Evolutionary conservation across 2,329 filamentous ascomycete species (phyloP), one percentile per base, ranked within the genome.

Genomic region (Huntiella decipiens): DNA sequence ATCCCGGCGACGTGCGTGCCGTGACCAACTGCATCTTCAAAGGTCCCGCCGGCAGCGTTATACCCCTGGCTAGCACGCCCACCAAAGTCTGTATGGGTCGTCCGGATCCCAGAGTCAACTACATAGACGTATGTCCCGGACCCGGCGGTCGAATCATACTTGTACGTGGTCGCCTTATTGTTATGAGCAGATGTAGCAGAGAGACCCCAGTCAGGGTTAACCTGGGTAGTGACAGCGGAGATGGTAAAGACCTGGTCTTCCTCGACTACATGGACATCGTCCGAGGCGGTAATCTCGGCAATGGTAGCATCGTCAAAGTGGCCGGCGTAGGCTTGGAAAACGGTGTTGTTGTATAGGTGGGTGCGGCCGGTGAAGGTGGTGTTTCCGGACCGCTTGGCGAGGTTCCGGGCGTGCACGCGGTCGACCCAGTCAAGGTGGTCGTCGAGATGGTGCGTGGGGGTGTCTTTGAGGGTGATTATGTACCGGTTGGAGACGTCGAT

Each of bases 391-490:
- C 40, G 55, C 53, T 60, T 52, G 34, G 56, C 47, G 8, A 62
- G 51, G 40, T 56, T 58, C 31, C 56, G 56, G 8, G 51, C 45
- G 44, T 63, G 58, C 2, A 63, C 48, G 3, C 53, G 50, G 3
- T 49, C 50, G 37, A 62, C 57, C 55, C 59, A 60, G 2, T 48
- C 42, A 3, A 63, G 33, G 45, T 64, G 62, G 31, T 51, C 48
- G n/a, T 59, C 56, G 31, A 64, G 51, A 11, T 57, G 52, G 1
- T 54, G 50, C 10, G 54, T 48, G 10, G 52, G 50, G 37, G 60
- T 52, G 6, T 59, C 55, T 53, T 66, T 64, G 16, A 68, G 52
- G 28, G 64, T 67, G 54, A 68, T 54, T 45, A 68, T 68, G 53
- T 66, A 68, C 8, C 19, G 22, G 39, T 41, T 41, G 4, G 19